Base-by-base conservation (phyloP, 306 rosid species). In the Medicago ruthenica region DNA sequence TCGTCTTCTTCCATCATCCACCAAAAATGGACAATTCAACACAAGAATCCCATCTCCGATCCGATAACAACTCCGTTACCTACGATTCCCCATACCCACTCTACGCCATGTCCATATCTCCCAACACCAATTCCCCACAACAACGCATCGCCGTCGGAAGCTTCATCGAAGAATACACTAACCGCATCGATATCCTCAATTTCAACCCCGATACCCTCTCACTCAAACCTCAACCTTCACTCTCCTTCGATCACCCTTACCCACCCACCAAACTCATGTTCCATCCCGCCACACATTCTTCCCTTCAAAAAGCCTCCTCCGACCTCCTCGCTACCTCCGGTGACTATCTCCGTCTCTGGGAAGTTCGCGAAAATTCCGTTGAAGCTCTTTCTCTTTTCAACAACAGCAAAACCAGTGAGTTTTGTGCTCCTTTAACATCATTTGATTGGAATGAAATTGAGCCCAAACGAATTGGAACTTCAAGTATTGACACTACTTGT, bases 211-310 rank as follows among this genome's bases (percentile, higher is more conserved):
- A 95, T 3, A 57, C 90, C 31, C 83, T 84, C 47, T 51, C 93
- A 51, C 40, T 95, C 0, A 68, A 73, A 4, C 61, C 88, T 3
- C 77, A 80, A 24, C 97, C 97, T 6, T 44, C 89, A 0, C 99
- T 95, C 77, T 92, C 97, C 62, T 95, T 95, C 34, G 97, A 95
- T 71, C 99, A 95, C 69, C 97, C 99, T 1, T 92, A 95, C 82
- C 99, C 99, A 4, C 96, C 99, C 59, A 95, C 97, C 37, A 95
- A 95, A 72, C 97, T 95, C 81, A 90, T 92, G 97, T 95, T 95
- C 90, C 96, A 90, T 67, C 97, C 97, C 14, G 58, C 78, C 27
- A 4, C 89, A 41, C 79, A 85, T 5, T 78, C 85, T 24, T 7
- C 89, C 9, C 81, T 86, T 72, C 85, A 22, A 0, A 72, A 72